A percentile compares a stretch with the other conserved stretches of the same genome.
phyloP scores from a whole-genome alignment of 2,329 filamentous ascomycete species.

The Tolypocladium inflatum region DNA sequence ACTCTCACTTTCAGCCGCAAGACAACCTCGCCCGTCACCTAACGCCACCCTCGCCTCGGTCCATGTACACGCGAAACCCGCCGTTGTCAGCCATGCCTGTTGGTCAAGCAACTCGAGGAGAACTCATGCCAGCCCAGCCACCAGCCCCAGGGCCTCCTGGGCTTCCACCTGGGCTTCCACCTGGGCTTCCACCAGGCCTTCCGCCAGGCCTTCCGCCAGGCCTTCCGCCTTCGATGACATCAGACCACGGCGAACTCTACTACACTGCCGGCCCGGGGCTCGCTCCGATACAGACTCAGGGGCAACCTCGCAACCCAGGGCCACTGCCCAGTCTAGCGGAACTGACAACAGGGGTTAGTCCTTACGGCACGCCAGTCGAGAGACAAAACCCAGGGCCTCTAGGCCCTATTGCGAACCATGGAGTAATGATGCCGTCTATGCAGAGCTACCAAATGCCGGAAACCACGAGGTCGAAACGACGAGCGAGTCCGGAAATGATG shows the following conservation, averaged over 20 bases:
- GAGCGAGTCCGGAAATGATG: constrained; percentile 37
- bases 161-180: not conserved
- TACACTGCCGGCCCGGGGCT: constrained; percentile 31
- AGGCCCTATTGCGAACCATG: constrained; percentile 24
- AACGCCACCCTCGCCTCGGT: constrained; percentile 29
- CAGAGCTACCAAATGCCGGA: constrained; percentile 26
- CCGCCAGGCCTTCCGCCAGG: constrained; percentile 8
- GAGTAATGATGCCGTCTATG: constrained; percentile 22
- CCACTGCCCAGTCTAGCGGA: constrained; percentile 53
- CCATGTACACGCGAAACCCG: constrained; percentile 28
- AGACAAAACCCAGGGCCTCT: constrained; percentile 21
- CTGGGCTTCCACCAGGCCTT: constrained; percentile 14
- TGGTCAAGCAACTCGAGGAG: constrained; percentile 27
- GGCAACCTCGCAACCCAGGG: constrained; percentile 27
- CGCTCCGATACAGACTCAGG: constrained; percentile 42
- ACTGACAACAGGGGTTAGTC: constrained; percentile 53
- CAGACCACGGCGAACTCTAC: constrained; percentile 20
- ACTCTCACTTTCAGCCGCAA: constrained; percentile 36
- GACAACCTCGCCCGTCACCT: constrained; percentile 34
- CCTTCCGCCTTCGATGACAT: constrained; percentile 15
- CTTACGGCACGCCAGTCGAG: constrained; percentile 42
- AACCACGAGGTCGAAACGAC: constrained; percentile 37
- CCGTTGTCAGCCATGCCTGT: constrained; percentile 19
- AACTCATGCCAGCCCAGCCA: not conserved
- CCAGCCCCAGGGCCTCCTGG: not conserved